Base-by-base conservation (phyloP, 495 filamentous ascomycete genomes). In the Hypoxylon cercidicola region DNA sequence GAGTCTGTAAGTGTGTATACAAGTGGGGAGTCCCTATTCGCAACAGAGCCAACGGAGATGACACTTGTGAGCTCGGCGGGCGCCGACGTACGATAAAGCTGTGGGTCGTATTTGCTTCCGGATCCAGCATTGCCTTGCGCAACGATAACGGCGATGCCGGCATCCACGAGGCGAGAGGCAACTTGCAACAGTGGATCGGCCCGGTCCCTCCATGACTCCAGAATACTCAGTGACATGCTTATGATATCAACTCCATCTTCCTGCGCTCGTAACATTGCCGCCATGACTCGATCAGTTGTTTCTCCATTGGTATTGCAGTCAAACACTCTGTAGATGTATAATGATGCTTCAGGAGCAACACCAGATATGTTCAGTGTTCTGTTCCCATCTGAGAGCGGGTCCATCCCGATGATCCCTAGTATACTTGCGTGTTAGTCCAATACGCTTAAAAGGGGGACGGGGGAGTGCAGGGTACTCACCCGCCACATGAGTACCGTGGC, bases 231-330 rank as follows among this genome's bases (percentile, higher is more conserved):
- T 5, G 74, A 75, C 69, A 75, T 72, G 57, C 64, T 77, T 58
- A 83, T 77, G 52, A 82, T 63, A 61, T 82, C 78, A 13, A 75
- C 78, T 7, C 77, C 78, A 50, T 78, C 78, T 21, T 76, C 74
- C 18, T 71, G 72, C 10, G 80, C 81, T 61, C 64, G 69, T 13
- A 74, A 55, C 55, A 82, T 79, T 12, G 76, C 79, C 2, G 67
- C 70, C 28, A 79, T 72, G 53, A 81, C 53, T 5, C 71, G 58
- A 64, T 79, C 79, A 16, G 65, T 74, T 2, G 60, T 68, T 9
- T 70, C 72, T 12, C 48, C 46, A 12, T 63, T 59, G 1, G 30
- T 51, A 1, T 12, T 39, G 55, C 76, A 79, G 48, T 72, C 77
- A 47, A 79, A 73, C 21, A 80, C 72, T 40, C 74, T 75, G 32